Base-by-base conservation (phyloP, 495 filamentous ascomycete species). In the Penicillium roqueforti region DNA sequence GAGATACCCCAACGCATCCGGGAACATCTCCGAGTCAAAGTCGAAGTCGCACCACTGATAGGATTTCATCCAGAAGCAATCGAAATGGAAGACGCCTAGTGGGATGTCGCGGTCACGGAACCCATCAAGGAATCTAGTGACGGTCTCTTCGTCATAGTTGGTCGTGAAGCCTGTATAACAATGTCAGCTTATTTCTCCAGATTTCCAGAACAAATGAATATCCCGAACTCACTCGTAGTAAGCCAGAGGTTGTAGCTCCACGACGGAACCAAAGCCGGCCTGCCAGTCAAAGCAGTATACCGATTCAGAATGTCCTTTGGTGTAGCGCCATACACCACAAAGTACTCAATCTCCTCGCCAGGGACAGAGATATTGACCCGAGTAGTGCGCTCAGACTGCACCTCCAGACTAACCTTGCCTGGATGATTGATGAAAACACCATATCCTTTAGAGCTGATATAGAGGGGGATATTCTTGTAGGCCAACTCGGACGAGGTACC, bases 31-130 rank as follows among this genome's bases (percentile, higher is more conserved):
- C 1, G 74, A 56, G 56, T 86, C 84, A 62, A 87, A 89, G 18
- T 82, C 78, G 46, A 89, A 88, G 62, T 89, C 86, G 55, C 83
- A 85, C 86, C 85, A 89, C 49, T 84, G 83, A 59, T 87, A 88
- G 3, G 75, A 77, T 38, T 78, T 76, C 67, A 71, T 80, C 82
- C 83, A 87, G 74, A 86, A 87, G 61, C 81, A 83, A 56, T 87
- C 84, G 45, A 83, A 88, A 57, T 88, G 86, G 63, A 88, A 88
- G 19, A 86, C 84, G 28, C 84, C 80, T 7, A 88, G 73, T 1
- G 85, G 84, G 44, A 84, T 84, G 51, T 81, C 77, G 6, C 84
- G 75, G 31, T 80, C 76, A 47, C 77, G 76, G 80, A 89, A 88
- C 9, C 83, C 83, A 53, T 86, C 79, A 13, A 89, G 72, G 66